A percentile compares a stretch with the other conserved stretches of the same genome.
These are phyloP conservation scores for Nitzschia palea DNA, from an alignment of 108 stramenopile species.

Conservation along the genomic window DNA sequence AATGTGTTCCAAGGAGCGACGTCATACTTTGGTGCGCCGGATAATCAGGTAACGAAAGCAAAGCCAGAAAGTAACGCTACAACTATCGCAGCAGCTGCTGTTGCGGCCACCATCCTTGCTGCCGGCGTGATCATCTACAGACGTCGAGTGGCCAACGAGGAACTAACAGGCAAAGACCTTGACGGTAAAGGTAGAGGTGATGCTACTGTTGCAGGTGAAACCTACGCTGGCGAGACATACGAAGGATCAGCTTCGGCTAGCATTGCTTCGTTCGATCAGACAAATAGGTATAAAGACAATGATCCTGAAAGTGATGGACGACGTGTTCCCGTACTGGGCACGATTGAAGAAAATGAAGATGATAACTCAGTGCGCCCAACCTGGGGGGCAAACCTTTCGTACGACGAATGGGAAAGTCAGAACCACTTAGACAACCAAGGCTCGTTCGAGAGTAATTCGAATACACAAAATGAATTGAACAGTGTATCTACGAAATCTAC, in stretches of 20 bases:
- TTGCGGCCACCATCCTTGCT: constrained; percentile 23
- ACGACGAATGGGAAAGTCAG: neutral
- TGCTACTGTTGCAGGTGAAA: constrained; percentile 35
- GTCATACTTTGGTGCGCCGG: neutral
- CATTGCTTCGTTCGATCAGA: constrained; percentile 20
- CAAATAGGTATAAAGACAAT: constrained; percentile 5
- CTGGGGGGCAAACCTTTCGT: neutral
- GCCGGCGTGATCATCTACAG: constrained; percentile 28
- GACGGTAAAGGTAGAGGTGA: constrained; percentile 25
- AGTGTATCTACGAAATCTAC: too few species aligned
- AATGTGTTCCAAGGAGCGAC: constrained; percentile 22
- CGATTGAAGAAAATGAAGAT: constrained; percentile 20
- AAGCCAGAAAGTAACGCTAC: constrained; percentile 8
- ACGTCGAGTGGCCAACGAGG: constrained; percentile 5
- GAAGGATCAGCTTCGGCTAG: constrained; percentile 27
- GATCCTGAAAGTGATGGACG: neutral
- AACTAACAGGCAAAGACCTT: constrained; percentile 7
- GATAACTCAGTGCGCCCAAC: neutral
- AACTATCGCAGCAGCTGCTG: constrained; percentile 29
- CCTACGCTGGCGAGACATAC: constrained; percentile 33
- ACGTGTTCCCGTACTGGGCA: constrained; percentile 3
- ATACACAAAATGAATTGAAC: too few species aligned
- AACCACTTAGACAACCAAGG: too few species aligned
- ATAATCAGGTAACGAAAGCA: neutral
- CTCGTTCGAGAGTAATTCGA: too few species aligned